phyloP scores from a whole-genome alignment of 2,329 filamentous ascomycete species.

The Clathrospora elynae region DNA sequence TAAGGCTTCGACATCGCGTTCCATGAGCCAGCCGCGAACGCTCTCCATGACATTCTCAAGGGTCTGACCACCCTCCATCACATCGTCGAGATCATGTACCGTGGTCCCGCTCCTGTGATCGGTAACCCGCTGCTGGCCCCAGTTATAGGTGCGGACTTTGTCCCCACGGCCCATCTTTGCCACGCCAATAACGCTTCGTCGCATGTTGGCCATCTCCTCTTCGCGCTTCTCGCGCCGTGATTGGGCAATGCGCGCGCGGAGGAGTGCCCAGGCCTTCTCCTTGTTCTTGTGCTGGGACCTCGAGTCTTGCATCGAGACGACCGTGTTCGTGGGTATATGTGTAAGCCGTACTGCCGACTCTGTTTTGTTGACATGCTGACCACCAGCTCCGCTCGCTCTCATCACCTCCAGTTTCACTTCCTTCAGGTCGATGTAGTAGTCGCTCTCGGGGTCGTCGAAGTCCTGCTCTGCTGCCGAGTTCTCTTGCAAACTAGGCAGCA shows the following conservation, averaged over 20 bases:
- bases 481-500: constrained; percentile 80
- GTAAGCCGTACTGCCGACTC: constrained; percentile 94
- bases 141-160: constrained; percentile 94
- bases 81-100: constrained; percentile 77
- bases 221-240: constrained; percentile 80
- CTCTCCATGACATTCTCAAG: constrained; percentile 79
- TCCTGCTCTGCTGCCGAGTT: constrained; percentile 58
- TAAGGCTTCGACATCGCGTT: constrained; percentile 74
- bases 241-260: constrained; percentile 82
- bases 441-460: constrained; percentile 81
- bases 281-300: constrained; percentile 90
- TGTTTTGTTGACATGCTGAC: constrained; percentile 98
- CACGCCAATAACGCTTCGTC: constrained; percentile 79
- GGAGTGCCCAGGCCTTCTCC: constrained; percentile 81
- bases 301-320: constrained; percentile 90
- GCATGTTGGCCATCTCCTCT: constrained; percentile 73
- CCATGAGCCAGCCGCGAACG: constrained; percentile 75
- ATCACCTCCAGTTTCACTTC: constrained; percentile 88
- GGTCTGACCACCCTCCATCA: constrained; percentile 75
- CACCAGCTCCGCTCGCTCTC: constrained; percentile 88
- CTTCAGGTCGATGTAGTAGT: constrained; percentile 85
- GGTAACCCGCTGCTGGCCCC: constrained; percentile 77
- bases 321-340: constrained; percentile 82
- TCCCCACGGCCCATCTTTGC: constrained; percentile 84
- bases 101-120: constrained; percentile 84